These are phyloP conservation scores for Aspergillus diversus DNA, from an alignment of 495 filamentous ascomycete species.

Conservation along the genomic window DNA sequence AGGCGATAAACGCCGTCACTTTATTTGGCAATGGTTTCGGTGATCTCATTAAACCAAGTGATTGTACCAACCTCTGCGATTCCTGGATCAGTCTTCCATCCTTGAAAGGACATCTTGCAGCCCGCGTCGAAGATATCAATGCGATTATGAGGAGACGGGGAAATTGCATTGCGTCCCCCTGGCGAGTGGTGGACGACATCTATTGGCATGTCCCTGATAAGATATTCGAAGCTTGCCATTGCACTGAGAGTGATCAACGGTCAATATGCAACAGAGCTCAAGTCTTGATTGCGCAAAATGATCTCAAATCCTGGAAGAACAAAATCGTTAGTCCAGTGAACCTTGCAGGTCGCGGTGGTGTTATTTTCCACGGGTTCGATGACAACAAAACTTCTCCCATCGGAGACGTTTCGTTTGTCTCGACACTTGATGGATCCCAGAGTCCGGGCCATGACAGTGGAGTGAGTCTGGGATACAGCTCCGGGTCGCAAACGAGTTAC, in stretches of 20 bases:
- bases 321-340: neutral
- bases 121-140: neutral
- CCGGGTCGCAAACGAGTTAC: too few relatives aligned
- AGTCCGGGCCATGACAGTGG: too few relatives aligned
- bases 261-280: neutral
- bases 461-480: too few relatives aligned
- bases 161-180: neutral
- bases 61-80: neutral
- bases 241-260: too few relatives aligned
- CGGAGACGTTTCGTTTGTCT: too few relatives aligned
- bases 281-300: neutral
- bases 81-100: neutral
- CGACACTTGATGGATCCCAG: too few relatives aligned
- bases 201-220: slow-evolving; percentile 5
- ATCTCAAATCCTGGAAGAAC: neutral
- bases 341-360: neutral
- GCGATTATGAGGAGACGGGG: slow-evolving; percentile 7
- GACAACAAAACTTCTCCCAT: too few relatives aligned
- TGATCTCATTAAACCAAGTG: slow-evolving; percentile 1
- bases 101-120: neutral
- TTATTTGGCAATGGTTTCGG: slow-evolving; percentile 12
- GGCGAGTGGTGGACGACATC: neutral
- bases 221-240: neutral
- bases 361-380: too few relatives aligned
- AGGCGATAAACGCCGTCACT: slow-evolving; percentile 4